Evolutionary conservation across 2,329 filamentous ascomycete species (phyloP).

Genomic region (Diaporthe ampelina): DNA sequence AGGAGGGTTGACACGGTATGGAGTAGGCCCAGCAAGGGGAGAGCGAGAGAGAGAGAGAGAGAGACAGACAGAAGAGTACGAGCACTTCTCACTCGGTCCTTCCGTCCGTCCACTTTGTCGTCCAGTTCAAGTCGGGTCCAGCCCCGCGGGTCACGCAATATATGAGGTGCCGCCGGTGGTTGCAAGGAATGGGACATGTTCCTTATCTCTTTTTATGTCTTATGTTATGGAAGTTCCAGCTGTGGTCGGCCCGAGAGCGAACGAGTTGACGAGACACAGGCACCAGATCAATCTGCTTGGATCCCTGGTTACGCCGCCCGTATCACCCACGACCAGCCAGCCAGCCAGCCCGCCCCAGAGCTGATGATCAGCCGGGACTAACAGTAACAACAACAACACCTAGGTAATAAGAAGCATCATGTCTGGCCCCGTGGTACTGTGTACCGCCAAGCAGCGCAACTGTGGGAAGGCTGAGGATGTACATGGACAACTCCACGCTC

Average conservation of each 20-base stretch:
- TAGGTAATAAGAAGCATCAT: neutral
- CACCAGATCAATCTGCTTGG: neutral
- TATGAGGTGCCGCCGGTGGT: neutral
- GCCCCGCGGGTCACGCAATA: conserved; percentile 11
- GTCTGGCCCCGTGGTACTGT: neutral
- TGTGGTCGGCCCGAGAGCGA: neutral
- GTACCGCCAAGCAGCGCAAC: conserved; percentile 2
- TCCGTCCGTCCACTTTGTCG: neutral
- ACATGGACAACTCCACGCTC: neutral
- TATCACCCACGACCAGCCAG: conserved; percentile 1
- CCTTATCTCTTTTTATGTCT: conserved; percentile 30
- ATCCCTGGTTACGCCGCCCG: neutral
- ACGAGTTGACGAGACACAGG: neutral
- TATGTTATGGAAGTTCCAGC: conserved; percentile 6
- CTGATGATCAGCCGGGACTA: conserved; percentile 6
- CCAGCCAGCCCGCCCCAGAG: neutral
- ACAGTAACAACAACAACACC: neutral
- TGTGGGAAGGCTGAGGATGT: conserved; percentile 19
- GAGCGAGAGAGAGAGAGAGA: too few relatives aligned
- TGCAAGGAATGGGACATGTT: conserved; percentile 16
- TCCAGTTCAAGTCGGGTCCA: neutral
- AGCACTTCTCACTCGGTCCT: neutral
- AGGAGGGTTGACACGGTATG: neutral
- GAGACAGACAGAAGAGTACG: too few relatives aligned
- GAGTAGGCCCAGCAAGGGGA: neutral